These are phyloP conservation scores for Millerozyma miso DNA, from an alignment of 805 yeast genomes.

Conservation along the genomic window DNA sequence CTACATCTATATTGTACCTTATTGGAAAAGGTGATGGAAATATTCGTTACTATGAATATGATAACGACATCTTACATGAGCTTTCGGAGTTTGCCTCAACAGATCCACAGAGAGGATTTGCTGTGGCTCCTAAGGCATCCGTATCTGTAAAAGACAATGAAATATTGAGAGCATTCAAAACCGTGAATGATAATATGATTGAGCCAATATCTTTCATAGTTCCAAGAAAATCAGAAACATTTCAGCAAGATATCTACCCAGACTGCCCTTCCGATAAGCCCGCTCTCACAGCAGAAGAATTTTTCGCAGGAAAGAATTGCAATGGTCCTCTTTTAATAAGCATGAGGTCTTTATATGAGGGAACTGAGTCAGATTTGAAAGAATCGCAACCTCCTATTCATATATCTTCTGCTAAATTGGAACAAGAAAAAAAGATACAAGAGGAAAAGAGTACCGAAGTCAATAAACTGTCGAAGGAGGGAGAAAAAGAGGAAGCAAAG, in stretches of 20 bases:
- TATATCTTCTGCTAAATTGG: slow-evolving; percentile 21
- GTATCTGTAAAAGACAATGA: slow-evolving; percentile 83
- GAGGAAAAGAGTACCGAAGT: slow-evolving; percentile 3
- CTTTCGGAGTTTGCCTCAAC: slow-evolving; percentile 86
- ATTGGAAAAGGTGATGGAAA: slow-evolving; percentile 99
- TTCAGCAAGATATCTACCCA: slow-evolving; percentile 90
- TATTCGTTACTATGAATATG: slow-evolving; percentile 88
- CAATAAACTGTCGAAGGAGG: slow-evolving; percentile 5
- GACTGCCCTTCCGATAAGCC: slow-evolving; percentile 80
- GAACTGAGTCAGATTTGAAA: slow-evolving; percentile 49
- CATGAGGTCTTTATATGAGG: slow-evolving; percentile 78
- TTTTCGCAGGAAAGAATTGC: slow-evolving; percentile 73
- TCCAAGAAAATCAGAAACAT: slow-evolving; percentile 90
- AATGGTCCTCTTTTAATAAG: slow-evolving; percentile 77
- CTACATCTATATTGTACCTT: slow-evolving; percentile 73
- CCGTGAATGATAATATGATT: slow-evolving; percentile 76
- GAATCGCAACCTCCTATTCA: slow-evolving; percentile 34
- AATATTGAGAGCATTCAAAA: slow-evolving; percentile 75
- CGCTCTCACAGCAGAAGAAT: slow-evolving; percentile 75
- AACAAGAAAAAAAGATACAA: slow-evolving; percentile 10
- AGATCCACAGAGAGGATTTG: slow-evolving; percentile 95
- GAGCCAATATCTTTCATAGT: slow-evolving; percentile 93
- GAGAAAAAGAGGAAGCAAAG: slow-evolving; percentile 2
- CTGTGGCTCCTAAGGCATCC: slow-evolving; percentile 78
- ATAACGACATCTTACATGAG: slow-evolving; percentile 75